Conservation (phyloP, 1,284 basidiomycete species). For the Tylopilus sp. region DNA sequence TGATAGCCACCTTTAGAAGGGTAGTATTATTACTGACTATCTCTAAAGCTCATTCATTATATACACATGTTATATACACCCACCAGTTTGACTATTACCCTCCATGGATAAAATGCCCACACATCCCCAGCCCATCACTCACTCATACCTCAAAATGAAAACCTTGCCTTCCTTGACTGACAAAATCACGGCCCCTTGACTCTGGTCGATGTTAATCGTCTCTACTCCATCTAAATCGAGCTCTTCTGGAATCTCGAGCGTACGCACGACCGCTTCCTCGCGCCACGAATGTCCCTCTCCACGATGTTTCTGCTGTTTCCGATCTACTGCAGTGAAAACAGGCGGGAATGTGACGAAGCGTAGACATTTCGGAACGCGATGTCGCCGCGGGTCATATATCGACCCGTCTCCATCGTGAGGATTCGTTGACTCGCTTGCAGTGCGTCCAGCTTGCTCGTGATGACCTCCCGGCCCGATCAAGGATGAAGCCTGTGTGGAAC, state of each 20-base stretch:
- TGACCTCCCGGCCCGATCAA: slow-evolving; percentile 2
- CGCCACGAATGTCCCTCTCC: slow-evolving; percentile 17
- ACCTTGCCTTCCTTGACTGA: slow-evolving; percentile 65
- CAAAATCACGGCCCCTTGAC: slow-evolving; percentile 68
- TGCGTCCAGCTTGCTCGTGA: background rate
- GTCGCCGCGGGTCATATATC: slow-evolving; percentile 27
- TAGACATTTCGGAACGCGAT: slow-evolving; percentile 47
- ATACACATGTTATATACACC: background rate
- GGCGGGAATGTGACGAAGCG: slow-evolving; percentile 69
- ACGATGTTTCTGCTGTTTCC: slow-evolving; percentile 21
- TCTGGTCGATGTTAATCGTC: slow-evolving; percentile 74
- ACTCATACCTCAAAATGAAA: slow-evolving; percentile 70
- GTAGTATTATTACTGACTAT: background rate
- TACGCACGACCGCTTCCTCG: slow-evolving; percentile 50
- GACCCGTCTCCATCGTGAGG: slow-evolving; percentile 21
- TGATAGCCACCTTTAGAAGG: too few relatives aligned
- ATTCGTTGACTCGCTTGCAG: slow-evolving; percentile 13
- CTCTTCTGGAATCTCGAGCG: slow-evolving; percentile 59
- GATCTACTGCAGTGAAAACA: slow-evolving; percentile 38
- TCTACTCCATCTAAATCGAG: slow-evolving; percentile 61
- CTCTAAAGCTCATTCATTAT: background rate
- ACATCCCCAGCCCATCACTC: slow-evolving; percentile 3
- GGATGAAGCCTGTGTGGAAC: background rate
- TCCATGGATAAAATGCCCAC: background rate
- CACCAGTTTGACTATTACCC: background rate